Conservation (phyloP, 1,139 yeast genomes). For the Candida pseudocylindracea region DNA sequence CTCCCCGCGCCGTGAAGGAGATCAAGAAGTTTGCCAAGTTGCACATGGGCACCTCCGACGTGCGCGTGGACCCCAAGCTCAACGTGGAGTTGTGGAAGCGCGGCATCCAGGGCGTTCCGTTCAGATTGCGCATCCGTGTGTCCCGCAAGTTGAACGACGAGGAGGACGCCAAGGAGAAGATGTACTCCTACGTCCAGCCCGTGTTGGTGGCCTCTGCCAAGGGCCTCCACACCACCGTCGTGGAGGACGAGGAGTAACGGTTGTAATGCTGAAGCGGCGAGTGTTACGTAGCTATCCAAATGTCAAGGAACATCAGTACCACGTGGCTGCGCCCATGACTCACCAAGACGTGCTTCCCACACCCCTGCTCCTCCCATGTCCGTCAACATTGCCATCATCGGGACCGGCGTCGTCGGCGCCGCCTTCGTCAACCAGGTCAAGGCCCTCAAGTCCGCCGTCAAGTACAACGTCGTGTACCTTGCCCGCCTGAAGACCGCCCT, state of each 20-base stretch:
- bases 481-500: conserved; percentile 53
- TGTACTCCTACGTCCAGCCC: conserved; percentile 96
- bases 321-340: too few relatives aligned
- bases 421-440: conserved; percentile 48
- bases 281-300: too few relatives aligned
- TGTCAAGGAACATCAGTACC: too few relatives aligned
- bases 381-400: conserved; percentile 65
- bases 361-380: conserved; percentile 11
- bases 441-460: conserved; percentile 36
- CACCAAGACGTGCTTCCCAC: too few relatives aligned
- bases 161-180: conserved; percentile 97
- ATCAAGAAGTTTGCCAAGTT: conserved; percentile 95
- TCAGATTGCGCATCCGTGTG: conserved; percentile 96
- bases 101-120: conserved; percentile 98
- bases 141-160: conserved; percentile 99
- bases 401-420: conserved; percentile 90
- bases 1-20: conserved; percentile 99
- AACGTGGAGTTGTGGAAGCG: conserved; percentile 98
- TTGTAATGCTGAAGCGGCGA: too few relatives aligned
- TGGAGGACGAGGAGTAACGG: conserved; percentile 52
- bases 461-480: conserved; percentile 58
- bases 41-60: conserved; percentile 99
- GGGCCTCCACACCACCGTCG: conserved; percentile 96
- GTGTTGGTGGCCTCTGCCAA: conserved; percentile 86
- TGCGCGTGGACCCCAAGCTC: conserved; percentile 96